These are phyloP conservation scores for Colletotrichum tabaci DNA, from an alignment of 2,329 filamentous ascomycete species.

Conservation along the genomic window DNA sequence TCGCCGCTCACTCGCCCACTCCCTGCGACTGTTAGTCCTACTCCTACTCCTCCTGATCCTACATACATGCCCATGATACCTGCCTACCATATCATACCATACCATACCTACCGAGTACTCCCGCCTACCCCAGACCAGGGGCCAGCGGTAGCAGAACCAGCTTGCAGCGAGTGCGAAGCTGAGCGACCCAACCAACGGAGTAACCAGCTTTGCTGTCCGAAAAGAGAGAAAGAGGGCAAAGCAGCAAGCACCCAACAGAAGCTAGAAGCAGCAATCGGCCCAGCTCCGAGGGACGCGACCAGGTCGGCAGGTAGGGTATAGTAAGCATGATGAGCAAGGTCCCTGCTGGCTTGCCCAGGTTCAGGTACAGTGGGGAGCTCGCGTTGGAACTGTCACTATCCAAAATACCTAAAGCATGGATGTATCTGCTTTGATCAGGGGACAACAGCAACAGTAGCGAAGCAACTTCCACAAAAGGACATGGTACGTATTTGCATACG, in stretches of 20 bases:
- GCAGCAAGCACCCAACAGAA: background rate
- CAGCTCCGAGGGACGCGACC: conserved; percentile 13
- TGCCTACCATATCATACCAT: too few species aligned
- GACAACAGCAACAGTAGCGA: conserved; percentile 6
- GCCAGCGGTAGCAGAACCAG: conserved; percentile 4
- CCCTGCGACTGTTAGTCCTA: background rate
- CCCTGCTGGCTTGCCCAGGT: background rate
- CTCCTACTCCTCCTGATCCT: background rate
- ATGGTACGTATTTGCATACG: conserved; percentile 26
- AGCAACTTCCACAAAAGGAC: conserved; percentile 18
- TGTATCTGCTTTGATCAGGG: background rate
- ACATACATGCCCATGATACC: too few species aligned
- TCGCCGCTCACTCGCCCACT: background rate
- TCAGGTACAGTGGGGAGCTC: conserved; percentile 25
- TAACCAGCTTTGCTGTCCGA: background rate
- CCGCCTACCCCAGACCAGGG: conserved; percentile 3
- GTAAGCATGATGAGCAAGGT: conserved; percentile 7
- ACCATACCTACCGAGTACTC: too few species aligned
- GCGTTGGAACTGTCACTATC: conserved; percentile 3
- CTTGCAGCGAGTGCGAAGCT: background rate
- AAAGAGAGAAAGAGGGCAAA: conserved; percentile 14
- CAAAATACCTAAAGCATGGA: background rate
- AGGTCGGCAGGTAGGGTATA: conserved; percentile 41
- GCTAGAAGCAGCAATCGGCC: conserved; percentile 10
- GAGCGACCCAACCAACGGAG: conserved; percentile 10